A percentile compares a stretch with the other conserved stretches of the same genome.
These are phyloP conservation scores for Spiromastix sp. DNA, from an alignment of 2,329 filamentous ascomycete species.

Conservation along the genomic window DNA sequence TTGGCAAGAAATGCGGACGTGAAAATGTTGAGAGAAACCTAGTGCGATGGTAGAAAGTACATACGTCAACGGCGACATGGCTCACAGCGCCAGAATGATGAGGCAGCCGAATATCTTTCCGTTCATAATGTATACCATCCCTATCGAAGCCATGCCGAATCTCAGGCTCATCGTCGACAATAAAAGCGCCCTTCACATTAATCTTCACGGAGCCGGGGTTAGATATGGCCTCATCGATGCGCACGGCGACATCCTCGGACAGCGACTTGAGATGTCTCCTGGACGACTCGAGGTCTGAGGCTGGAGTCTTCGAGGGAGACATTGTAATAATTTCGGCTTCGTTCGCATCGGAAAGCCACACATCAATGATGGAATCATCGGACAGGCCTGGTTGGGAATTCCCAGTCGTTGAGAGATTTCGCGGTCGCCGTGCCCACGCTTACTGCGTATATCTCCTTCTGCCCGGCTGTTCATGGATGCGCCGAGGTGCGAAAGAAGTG, in stretches of 20 bases:
- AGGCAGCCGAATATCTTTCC: constrained; percentile 87
- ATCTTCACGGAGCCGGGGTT: constrained; percentile 69
- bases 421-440: constrained; percentile 29
- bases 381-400: neutral
- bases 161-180: constrained; percentile 67
- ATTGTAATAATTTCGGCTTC: constrained; percentile 13
- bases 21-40: neutral
- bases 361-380: neutral
- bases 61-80: constrained; percentile 91
- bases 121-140: constrained; percentile 57
- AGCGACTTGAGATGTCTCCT: constrained; percentile 13
- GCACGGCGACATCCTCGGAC: constrained; percentile 16
- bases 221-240: constrained; percentile 38
- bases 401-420: constrained; percentile 5
- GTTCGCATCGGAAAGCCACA: constrained; percentile 1
- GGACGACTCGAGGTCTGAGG: constrained; percentile 12
- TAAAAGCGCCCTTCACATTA: constrained; percentile 93
- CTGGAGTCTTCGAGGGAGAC: constrained; percentile 20
- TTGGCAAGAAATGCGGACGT: neutral
- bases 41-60: constrained; percentile 26
- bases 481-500: constrained; percentile 7
- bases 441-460: constrained; percentile 39
- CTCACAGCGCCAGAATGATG: constrained; percentile 93
- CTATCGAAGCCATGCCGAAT: constrained; percentile 38
- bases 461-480: constrained; percentile 19